Base-by-base conservation (phyloP, 441 rosid species). In the Adansonia gregorii region DNA sequence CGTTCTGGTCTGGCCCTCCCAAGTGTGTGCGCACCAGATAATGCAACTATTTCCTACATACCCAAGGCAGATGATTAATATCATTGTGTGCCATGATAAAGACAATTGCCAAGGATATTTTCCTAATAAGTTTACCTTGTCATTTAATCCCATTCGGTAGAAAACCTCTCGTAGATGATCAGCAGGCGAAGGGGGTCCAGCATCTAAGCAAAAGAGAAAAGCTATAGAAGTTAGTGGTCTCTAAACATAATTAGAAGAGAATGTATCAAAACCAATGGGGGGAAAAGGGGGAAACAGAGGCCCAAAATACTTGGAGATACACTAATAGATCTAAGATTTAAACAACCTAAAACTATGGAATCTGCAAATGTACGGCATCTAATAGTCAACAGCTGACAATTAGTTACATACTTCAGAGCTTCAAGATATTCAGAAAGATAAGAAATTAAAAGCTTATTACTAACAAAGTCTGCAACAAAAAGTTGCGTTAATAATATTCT, bases 1-100 rank as follows among this genome's bases (percentile, higher is more conserved):
- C 98, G 97, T 4, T 93, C 98, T 79, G 94, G 94, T 88, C 96
- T 93, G 73, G 98, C 83, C 87, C 98, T 89, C 74, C 98, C 98
- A 55, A 95, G 79, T 15, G 98, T 95, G 81, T 93, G 98, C 9
- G 98, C 98, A 83, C 98, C 98, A 80, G 98, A 95, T 75, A 95
- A 83, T 15, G 94, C 98, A 78, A 95, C 98, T 74, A 95, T 93
- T 79, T 95, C 98, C 98, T 94, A 85, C 76, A 78, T n/a, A 79
- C 43, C 14, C 80, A 12, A 63, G 27, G 70, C 51, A 66, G 64
- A 19, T 59, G 48, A 56, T 60, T 41, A 31, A 31, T 31, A 48
- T 9, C 46, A 48, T 35, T 48, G 14, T 77, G 6, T 7, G 8
- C 41, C 43, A 17, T 14, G 54, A 27, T 24, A 67, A 67, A 59